A percentile compares a stretch with the other conserved stretches of the same genome.
Conservation (phyloP, 2,329 filamentous ascomycete species). For the Colletotrichum simmondsii region DNA sequence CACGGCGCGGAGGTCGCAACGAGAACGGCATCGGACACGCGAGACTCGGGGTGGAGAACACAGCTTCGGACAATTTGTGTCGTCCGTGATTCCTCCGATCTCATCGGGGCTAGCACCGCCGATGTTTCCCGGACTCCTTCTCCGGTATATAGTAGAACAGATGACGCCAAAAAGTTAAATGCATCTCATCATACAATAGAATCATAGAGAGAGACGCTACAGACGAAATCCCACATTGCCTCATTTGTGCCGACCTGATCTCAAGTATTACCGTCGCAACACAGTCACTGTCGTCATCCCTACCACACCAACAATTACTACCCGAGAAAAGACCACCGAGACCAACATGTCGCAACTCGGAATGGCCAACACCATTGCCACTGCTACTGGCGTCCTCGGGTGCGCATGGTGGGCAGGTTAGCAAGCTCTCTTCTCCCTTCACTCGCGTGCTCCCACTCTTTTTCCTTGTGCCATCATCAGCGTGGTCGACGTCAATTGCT, state of each 20-base stretch:
- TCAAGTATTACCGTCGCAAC: too few species aligned
- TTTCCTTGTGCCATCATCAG: not conserved
- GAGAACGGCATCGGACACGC: not conserved
- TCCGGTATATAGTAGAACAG: not conserved
- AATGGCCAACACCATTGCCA: slow-evolving; percentile 23
- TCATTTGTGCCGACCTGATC: not conserved
- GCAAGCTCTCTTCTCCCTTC: not conserved
- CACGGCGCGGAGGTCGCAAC: not conserved
- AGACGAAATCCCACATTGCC: not conserved
- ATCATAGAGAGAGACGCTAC: not conserved
- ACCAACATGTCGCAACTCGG: slow-evolving; percentile 30
- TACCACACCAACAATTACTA: not conserved
- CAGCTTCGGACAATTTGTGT: slow-evolving; percentile 18
- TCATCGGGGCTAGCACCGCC: not conserved
- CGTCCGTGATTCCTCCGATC: slow-evolving; percentile 15
- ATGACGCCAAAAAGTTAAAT: not conserved
- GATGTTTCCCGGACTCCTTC: not conserved
- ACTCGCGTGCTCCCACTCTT: not conserved
- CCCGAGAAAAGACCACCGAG: not conserved
- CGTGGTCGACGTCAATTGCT: slow-evolving; percentile 2
- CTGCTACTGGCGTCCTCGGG: slow-evolving; percentile 26
- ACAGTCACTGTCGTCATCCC: not conserved
- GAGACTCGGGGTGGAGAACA: not conserved
- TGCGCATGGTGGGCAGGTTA: slow-evolving; percentile 33
- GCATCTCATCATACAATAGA: not conserved